Evolutionary conservation across 768 basidiomycete genomes (phyloP).

Genomic region (Xerocomus spinulosus): DNA sequence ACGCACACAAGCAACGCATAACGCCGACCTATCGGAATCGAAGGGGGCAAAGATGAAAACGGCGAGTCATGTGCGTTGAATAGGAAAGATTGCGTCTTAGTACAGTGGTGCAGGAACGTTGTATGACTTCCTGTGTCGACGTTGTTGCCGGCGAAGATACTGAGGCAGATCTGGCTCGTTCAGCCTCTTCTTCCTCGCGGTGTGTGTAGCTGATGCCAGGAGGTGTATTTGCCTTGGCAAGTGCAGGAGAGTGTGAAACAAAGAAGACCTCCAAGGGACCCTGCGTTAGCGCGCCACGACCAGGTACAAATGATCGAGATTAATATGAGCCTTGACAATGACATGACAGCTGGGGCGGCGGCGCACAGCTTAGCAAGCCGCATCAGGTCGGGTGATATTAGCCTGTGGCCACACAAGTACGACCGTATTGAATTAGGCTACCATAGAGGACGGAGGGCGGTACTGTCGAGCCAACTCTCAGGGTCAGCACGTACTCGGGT

Average conservation of each 20-base stretch:
- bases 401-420: neutral
- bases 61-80: neutral
- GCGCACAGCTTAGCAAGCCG: neutral
- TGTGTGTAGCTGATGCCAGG: neutral
- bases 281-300: neutral
- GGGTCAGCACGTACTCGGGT: neutral
- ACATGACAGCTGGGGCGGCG: neutral
- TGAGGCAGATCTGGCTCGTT: neutral
- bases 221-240: too few species aligned
- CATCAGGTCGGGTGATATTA: neutral
- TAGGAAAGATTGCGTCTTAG: conserved; percentile 1
- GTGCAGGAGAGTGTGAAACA: conserved; percentile 3
- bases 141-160: neutral
- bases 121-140: conserved; percentile 1
- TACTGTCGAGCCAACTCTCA: neutral
- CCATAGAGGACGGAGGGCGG: neutral
- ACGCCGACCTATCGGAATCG: neutral
- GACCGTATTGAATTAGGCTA: neutral
- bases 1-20: neutral
- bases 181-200: neutral
- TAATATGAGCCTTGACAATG: neutral
- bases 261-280: too few species aligned
- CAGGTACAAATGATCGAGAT: conserved; percentile 4
- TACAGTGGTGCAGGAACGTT: neutral
- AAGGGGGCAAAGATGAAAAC: neutral